Base-by-base conservation (phyloP, 257 asterid species). In the Ocimum tenuiflorum region DNA sequence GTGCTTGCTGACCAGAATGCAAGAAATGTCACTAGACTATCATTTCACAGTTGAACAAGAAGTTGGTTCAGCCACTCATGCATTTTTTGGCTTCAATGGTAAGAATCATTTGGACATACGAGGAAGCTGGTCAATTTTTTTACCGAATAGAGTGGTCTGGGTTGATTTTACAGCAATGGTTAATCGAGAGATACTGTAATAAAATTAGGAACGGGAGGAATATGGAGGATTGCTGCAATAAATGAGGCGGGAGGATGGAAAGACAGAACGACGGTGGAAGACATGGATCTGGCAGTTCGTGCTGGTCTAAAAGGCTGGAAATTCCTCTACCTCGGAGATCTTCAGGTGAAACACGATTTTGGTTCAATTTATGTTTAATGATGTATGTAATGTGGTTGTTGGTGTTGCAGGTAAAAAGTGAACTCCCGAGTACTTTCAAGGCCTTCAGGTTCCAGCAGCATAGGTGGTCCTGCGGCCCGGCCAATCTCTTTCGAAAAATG, bases 221-320 rank as follows among this genome's bases (percentile, higher is more conserved):
- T 91, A 78, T 91, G 98, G 98, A 87, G 98, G 77, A 85, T 91
- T 61, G 87, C 82, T 3, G 96, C 96, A 2, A 91, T 91, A 39
- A 77, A 85, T 62, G 98, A 85, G 78, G 98, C 98, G 0, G 98
- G 98, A 11, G 98, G 98, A 0, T 91, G 98, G 98, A 91, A 91
- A 56, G 98, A 85, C 71, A 68, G 98, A 54, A 89, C 96, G 12
- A 92, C 98, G 0, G 98, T 92, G 6, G 98, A 92, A 63, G 98
- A 92, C 75, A 92, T 92, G 98, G 98, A 92, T 81, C 89, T 92
- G 51, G 98, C 98, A 0, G 95, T 92, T 51, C 82, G 98, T 29
- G 89, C 98, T 1, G 94, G 98, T 42, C 96, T 92, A 33, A 87
- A 84, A 69, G 98, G 98, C 50, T 92, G 98, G 98, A 89, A 84